Conservation (phyloP, 1,284 basidiomycete species). For the Heterobasidion parviporum region DNA sequence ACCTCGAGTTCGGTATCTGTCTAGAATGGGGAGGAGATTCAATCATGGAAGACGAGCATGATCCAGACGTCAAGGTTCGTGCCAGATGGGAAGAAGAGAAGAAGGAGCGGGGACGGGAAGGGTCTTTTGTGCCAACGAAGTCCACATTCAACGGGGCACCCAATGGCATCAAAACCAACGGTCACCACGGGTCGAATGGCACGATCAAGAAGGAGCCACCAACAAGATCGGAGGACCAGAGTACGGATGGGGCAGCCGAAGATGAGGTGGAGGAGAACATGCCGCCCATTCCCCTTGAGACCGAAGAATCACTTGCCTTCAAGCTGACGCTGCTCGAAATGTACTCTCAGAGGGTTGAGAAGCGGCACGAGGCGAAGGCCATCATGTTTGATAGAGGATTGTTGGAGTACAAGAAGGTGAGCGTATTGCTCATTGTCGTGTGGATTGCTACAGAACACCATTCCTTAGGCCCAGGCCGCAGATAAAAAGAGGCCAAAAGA, state of each 20-base stretch:
- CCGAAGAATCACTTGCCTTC: slow-evolving; percentile 81
- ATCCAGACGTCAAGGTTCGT: slow-evolving; percentile 60
- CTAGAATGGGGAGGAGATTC: slow-evolving; percentile 81
- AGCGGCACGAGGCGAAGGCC: slow-evolving; percentile 81
- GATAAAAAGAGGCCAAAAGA: slow-evolving; percentile 91
- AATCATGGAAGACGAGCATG: slow-evolving; percentile 68
- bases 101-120: slow-evolving; percentile 18
- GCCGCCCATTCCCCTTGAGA: slow-evolving; percentile 75
- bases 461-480: slow-evolving; percentile 70
- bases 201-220: slow-evolving; percentile 18
- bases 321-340: slow-evolving; percentile 90
- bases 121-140: neutral
- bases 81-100: slow-evolving; percentile 62
- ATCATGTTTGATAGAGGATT: slow-evolving; percentile 90
- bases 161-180: slow-evolving; percentile 34
- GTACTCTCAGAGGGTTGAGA: slow-evolving; percentile 90
- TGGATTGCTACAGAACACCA: neutral
- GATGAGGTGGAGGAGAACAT: slow-evolving; percentile 40
- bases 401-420: slow-evolving; percentile 90
- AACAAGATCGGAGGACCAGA: slow-evolving; percentile 41
- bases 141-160: slow-evolving; percentile 35
- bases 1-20: slow-evolving; percentile 91
- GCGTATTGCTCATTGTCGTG: neutral
- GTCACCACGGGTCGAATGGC: slow-evolving; percentile 15
- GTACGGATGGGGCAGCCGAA: slow-evolving; percentile 24